Evolutionary conservation across 257 asterid genomes (phyloP).

Genomic region (Ophiorrhiza pumila): DNA sequence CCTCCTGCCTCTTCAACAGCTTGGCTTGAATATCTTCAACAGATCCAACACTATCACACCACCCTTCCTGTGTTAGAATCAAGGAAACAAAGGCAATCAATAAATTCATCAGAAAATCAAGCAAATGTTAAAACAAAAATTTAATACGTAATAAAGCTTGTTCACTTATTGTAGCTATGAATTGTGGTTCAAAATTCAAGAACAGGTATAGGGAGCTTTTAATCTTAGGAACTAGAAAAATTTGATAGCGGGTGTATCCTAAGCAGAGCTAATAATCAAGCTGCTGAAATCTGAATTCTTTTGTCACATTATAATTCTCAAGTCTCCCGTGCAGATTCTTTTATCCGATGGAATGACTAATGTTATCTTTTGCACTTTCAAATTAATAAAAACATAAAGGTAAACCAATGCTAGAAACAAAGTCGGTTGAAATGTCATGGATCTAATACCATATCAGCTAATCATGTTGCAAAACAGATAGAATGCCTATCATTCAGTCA

Average conservation of each 20-base stretch:
- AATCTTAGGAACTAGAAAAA: slow-evolving; percentile 2
- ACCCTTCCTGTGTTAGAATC: slow-evolving; percentile 62
- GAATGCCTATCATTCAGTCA: neutral
- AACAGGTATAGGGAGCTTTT: neutral
- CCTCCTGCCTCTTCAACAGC: slow-evolving; percentile 90
- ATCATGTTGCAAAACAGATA: neutral
- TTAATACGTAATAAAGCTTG: neutral
- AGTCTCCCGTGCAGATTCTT: too few relatives aligned
- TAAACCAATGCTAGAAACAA: neutral
- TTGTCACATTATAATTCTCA: neutral
- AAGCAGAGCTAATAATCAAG: neutral
- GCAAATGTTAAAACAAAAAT: neutral
- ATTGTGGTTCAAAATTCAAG: neutral
- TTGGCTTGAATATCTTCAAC: slow-evolving; percentile 92
- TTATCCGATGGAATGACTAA: neutral
- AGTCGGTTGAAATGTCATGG: neutral
- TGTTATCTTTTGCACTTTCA: neutral
- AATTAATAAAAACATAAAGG: neutral
- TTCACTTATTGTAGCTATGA: neutral
- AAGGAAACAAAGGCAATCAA: slow-evolving; percentile 7
- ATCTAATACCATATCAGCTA: neutral
- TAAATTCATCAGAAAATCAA: neutral
- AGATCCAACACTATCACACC: slow-evolving; percentile 96
- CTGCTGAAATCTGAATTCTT: neutral
- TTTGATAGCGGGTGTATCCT: neutral